These are phyloP conservation scores for Thoreauomyces humboldtii DNA, from an alignment of 192 early-diverging fungal species.

Conservation along the genomic window DNA sequence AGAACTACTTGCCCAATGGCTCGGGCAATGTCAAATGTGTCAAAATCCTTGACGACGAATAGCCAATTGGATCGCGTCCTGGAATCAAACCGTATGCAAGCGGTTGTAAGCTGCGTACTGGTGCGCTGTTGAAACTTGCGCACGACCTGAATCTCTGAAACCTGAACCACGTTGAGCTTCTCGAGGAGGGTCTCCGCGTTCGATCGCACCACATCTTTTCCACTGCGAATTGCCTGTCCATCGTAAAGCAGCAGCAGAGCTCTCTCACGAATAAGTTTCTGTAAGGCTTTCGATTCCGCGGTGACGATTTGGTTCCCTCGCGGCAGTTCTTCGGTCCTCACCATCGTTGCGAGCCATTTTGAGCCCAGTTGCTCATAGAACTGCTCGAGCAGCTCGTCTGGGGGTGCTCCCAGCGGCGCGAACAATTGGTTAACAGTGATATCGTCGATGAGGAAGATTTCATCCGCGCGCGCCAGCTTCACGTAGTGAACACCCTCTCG, in stretches of 20 bases:
- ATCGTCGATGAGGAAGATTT: constrained; percentile 82
- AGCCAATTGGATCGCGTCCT: constrained; percentile 33
- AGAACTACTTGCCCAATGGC: constrained; percentile 69
- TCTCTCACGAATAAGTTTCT: constrained; percentile 67
- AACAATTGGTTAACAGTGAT: constrained; percentile 70
- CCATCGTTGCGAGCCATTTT: constrained; percentile 62
- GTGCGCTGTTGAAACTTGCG: constrained; percentile 44
- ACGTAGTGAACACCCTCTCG: constrained; percentile 45
- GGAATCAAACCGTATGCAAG: constrained; percentile 49
- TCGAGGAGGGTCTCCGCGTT: constrained; percentile 55
- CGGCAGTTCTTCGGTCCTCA: constrained; percentile 50
- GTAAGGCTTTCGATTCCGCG: constrained; percentile 43
- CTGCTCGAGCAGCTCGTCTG: constrained; percentile 68
- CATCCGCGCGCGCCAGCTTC: constrained; percentile 61
- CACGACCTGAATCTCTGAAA: constrained; percentile 61
- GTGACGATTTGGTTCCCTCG: constrained; percentile 44
- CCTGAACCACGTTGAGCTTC: constrained; percentile 65
- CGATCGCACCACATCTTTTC: constrained; percentile 43
- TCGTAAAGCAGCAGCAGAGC: constrained; percentile 77
- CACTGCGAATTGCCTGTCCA: constrained; percentile 39
- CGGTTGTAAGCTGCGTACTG: constrained; percentile 57
- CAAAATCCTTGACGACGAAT: constrained; percentile 55
- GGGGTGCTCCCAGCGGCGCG: constrained; percentile 67
- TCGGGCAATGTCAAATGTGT: constrained; percentile 79
- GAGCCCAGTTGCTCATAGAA: constrained; percentile 63